These are phyloP conservation scores for Phytophthora sansomeana DNA, from an alignment of 352 stramenopile genomes.

Conservation along the genomic window DNA sequence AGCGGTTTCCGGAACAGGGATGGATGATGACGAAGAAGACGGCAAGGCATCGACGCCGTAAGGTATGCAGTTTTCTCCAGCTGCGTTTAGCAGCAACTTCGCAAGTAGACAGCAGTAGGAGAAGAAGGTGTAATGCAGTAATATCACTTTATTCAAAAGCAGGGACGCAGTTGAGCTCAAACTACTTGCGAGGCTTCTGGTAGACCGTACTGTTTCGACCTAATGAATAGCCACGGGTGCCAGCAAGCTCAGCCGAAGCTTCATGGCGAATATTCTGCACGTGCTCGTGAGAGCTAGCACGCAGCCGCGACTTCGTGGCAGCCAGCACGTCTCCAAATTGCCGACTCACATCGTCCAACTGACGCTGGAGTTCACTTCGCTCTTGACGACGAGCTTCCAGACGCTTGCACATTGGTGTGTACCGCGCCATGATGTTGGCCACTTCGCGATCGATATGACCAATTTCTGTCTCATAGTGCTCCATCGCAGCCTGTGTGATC, in stretches of 20 bases:
- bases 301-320: conserved; percentile 65
- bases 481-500: conserved; percentile 56
- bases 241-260: conserved; percentile 56
- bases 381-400: conserved; percentile 66
- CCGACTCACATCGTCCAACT: conserved; percentile 53
- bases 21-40: conserved; percentile 58
- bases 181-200: conserved; percentile 49
- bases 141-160: conserved; percentile 34
- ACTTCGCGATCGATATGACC: conserved; percentile 68
- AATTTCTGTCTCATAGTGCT: conserved; percentile 66
- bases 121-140: conserved; percentile 28
- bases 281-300: conserved; percentile 60
- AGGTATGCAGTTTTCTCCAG: conserved; percentile 10
- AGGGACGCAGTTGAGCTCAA: not conserved
- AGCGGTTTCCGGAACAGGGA: conserved; percentile 34
- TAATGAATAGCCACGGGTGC: conserved; percentile 59
- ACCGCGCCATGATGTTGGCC: conserved; percentile 70
- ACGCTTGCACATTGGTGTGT: conserved; percentile 66
- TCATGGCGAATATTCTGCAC: conserved; percentile 71
- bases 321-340: conserved; percentile 77
- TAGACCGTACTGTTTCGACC: conserved; percentile 71
- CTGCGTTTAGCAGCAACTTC: conserved; percentile 3
- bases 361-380: conserved; percentile 49
- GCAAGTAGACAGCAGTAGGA: conserved; percentile 21
- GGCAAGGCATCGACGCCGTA: conserved; percentile 61